A percentile compares a stretch with the other conserved stretches of the same genome.
These are phyloP conservation scores for Ceratocystis lukuohia DNA, from an alignment of 2,329 filamentous ascomycete genomes.

Conservation along the genomic window DNA sequence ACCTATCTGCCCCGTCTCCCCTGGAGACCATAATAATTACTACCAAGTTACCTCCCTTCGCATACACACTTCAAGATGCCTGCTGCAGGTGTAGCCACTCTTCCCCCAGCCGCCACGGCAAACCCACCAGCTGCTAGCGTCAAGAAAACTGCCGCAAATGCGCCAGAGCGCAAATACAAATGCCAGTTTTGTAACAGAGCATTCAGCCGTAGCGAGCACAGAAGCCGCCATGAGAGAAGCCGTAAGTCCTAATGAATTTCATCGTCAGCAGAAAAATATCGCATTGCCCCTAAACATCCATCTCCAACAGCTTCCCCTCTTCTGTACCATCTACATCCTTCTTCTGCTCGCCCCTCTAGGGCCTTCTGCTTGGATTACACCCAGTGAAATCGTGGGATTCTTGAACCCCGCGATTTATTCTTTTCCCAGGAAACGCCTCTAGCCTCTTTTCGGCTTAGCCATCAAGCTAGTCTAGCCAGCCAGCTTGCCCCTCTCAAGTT, in stretches of 20 bases:
- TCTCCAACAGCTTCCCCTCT: too few species aligned
- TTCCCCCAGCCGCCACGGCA: slow-evolving; percentile 57
- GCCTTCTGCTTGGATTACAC: slow-evolving; percentile 6
- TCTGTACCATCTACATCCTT: neutral
- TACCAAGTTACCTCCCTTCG: neutral
- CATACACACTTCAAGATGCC: slow-evolving; percentile 45
- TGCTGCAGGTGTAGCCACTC: slow-evolving; percentile 53
- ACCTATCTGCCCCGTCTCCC: too few species aligned
- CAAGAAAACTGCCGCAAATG: slow-evolving; percentile 15
- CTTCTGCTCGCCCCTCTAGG: neutral
- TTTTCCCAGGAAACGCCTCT: slow-evolving; percentile 1
- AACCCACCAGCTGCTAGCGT: slow-evolving; percentile 49
- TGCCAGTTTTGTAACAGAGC: slow-evolving; percentile 97
- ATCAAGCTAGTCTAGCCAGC: slow-evolving; percentile 8
- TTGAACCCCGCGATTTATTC: neutral
- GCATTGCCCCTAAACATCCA: too few species aligned
- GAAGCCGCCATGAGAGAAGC: slow-evolving; percentile 91
- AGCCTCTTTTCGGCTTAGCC: neutral
- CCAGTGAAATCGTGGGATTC: neutral
- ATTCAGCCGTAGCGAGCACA: slow-evolving; percentile 93
- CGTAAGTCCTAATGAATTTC: slow-evolving; percentile 54
- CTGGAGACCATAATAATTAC: neutral
- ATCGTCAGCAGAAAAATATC: too few species aligned
- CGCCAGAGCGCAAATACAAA: slow-evolving; percentile 97
- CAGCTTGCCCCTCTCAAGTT: neutral